Evolutionary conservation across 257 asterid genomes (phyloP).

Genomic region (Rehmannia glutinosa): DNA sequence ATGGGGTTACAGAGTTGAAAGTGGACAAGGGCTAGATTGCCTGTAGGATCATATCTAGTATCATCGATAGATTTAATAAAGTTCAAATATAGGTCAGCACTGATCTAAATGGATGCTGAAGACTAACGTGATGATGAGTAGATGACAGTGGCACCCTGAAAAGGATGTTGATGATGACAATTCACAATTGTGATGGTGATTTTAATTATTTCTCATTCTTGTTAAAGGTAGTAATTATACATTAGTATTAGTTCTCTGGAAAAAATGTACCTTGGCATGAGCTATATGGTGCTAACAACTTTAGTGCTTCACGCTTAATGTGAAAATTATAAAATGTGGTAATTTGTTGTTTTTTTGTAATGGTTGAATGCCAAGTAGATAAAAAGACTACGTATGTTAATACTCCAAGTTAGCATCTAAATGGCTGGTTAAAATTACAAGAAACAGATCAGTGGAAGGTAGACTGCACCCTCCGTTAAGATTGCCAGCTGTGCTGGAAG

Average conservation of each 20-base stretch:
- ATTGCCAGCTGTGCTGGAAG: too few relatives aligned
- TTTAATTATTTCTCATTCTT: background rate
- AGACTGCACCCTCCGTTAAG: too few relatives aligned
- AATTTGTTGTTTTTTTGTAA: background rate
- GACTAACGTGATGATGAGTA: background rate
- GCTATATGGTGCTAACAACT: background rate
- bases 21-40: slow-evolving; percentile 1
- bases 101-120: background rate
- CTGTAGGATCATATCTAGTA: slow-evolving; percentile 4
- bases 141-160: background rate
- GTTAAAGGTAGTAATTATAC: background rate
- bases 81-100: background rate
- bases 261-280: too few relatives aligned
- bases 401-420: too few relatives aligned
- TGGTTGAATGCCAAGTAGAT: too few relatives aligned
- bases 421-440: too few relatives aligned
- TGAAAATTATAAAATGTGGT: background rate
- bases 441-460: too few relatives aligned
- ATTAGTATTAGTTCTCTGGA: background rate
- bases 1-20: background rate
- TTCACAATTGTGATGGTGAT: background rate
- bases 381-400: too few relatives aligned
- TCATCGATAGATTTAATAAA: background rate
- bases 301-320: background rate
- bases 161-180: background rate